Percentiles rank a stretch among this genome's conserved stretches.
These are phyloP conservation scores for Hirsutella thompsonii DNA, from an alignment of 2,329 filamentous ascomycete genomes.

Conservation along the genomic window DNA sequence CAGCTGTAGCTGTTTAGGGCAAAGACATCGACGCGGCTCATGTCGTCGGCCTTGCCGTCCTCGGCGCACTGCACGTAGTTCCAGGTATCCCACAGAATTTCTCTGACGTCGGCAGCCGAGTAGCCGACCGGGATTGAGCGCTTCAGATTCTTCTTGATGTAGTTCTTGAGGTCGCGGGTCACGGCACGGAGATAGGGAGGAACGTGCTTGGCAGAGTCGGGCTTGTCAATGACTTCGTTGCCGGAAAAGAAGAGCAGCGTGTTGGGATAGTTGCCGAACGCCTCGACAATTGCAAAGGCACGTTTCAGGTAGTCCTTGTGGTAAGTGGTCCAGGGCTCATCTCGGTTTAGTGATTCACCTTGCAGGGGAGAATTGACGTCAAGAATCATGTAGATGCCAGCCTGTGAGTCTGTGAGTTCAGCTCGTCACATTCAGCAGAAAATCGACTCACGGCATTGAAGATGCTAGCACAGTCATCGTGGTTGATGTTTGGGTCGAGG, in stretches of 20 bases:
- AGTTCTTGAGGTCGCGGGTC: constrained; percentile 69
- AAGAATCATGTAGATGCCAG: constrained; percentile 56
- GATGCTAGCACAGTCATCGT: constrained; percentile 53
- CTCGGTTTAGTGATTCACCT: constrained; percentile 43
- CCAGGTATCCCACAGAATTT: constrained; percentile 60
- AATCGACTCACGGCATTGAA: constrained; percentile 41
- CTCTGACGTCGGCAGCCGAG: constrained; percentile 67
- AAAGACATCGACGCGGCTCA: constrained; percentile 60
- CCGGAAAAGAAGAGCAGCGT: constrained; percentile 64
- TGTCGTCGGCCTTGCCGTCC: constrained; percentile 38
- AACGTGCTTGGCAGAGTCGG: constrained; percentile 42
- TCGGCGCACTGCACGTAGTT: constrained; percentile 61
- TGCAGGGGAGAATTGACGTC: constrained; percentile 54
- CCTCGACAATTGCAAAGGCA: constrained; percentile 54
- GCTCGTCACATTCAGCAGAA: not conserved
- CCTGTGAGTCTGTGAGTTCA: constrained; percentile 15
- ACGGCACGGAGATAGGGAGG: constrained; percentile 65
- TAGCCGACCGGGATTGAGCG: constrained; percentile 66
- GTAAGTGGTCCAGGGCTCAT: constrained; percentile 46
- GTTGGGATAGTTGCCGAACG: constrained; percentile 55
- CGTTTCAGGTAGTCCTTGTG: constrained; percentile 48
- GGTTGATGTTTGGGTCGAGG: constrained; percentile 51
- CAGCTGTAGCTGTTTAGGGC: constrained; percentile 65
- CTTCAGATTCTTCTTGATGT: constrained; percentile 58
- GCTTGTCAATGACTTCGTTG: constrained; percentile 65